These are phyloP conservation scores for Pythium apleroticum DNA, from an alignment of 352 stramenopile species.

Conservation along the genomic window DNA sequence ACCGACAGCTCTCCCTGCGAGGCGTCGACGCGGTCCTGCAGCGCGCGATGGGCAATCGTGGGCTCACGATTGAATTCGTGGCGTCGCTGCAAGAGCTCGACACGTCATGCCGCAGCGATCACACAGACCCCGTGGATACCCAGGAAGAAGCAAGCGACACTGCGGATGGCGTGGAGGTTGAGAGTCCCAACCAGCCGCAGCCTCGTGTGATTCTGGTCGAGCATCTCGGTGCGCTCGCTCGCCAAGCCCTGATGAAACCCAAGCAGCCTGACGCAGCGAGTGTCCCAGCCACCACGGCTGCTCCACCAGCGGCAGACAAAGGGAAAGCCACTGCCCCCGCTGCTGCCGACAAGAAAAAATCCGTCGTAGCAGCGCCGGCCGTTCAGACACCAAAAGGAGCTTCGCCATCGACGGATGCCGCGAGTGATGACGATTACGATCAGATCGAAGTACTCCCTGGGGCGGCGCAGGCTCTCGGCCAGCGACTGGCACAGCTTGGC, in stretches of 20 bases:
- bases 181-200: neutral
- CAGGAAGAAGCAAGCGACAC: neutral
- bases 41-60: slow-evolving; percentile 24
- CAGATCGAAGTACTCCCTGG: slow-evolving; percentile 19
- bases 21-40: slow-evolving; percentile 36
- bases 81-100: slow-evolving; percentile 21
- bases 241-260: slow-evolving; percentile 14
- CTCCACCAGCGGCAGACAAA: slow-evolving; percentile 15
- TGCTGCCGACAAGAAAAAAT: slow-evolving; percentile 24
- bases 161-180: neutral
- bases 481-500: slow-evolving; percentile 11
- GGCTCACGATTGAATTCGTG: slow-evolving; percentile 37
- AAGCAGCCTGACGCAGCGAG: neutral
- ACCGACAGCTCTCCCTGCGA: slow-evolving; percentile 32
- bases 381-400: neutral
- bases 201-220: slow-evolving; percentile 46
- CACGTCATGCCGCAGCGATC: neutral
- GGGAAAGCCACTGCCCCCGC: slow-evolving; percentile 9
- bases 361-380: neutral
- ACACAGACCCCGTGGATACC: neutral
- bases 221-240: slow-evolving; percentile 28
- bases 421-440: slow-evolving; percentile 8
- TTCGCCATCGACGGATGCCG: neutral
- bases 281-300: neutral
- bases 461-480: slow-evolving; percentile 20